phyloP scores from a whole-genome alignment of 176 grass and related monocot genomes.

The Zoysia pacifica region DNA sequence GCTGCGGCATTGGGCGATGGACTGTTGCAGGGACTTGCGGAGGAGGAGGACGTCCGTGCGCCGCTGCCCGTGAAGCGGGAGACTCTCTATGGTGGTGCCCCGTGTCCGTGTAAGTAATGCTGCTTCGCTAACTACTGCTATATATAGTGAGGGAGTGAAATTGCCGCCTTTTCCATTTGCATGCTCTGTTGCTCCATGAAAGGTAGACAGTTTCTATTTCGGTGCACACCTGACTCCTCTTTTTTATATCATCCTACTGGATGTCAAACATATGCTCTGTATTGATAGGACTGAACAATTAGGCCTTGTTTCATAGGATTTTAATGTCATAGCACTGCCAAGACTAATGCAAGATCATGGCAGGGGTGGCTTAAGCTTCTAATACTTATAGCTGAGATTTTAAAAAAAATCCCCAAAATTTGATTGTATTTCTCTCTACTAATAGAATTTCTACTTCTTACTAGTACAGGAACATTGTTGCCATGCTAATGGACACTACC shows the following conservation, averaged over 20 bases:
- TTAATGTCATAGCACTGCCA: background rate
- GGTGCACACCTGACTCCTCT: background rate
- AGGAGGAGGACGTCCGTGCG: constrained; percentile 73
- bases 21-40: constrained; percentile 43
- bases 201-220: background rate
- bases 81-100: constrained; percentile 80
- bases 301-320: background rate
- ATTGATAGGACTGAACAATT: background rate
- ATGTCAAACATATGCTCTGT: background rate
- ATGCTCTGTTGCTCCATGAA: background rate
- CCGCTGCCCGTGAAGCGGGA: constrained; percentile 82
- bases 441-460: background rate
- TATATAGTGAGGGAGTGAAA: background rate
- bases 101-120: constrained; percentile 39
- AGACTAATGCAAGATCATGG: background rate
- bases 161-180: background rate
- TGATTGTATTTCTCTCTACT: background rate
- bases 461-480: background rate
- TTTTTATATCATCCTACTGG: background rate
- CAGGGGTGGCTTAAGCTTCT: background rate
- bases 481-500: background rate
- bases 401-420: background rate
- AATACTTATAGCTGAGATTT: background rate
- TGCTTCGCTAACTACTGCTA: background rate
- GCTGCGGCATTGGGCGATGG: constrained; percentile 52